A percentile compares a stretch with the other conserved stretches of the same genome.
Conservation (phyloP, 2,329 filamentous ascomycete genomes). For the Claviceps sp. region DNA sequence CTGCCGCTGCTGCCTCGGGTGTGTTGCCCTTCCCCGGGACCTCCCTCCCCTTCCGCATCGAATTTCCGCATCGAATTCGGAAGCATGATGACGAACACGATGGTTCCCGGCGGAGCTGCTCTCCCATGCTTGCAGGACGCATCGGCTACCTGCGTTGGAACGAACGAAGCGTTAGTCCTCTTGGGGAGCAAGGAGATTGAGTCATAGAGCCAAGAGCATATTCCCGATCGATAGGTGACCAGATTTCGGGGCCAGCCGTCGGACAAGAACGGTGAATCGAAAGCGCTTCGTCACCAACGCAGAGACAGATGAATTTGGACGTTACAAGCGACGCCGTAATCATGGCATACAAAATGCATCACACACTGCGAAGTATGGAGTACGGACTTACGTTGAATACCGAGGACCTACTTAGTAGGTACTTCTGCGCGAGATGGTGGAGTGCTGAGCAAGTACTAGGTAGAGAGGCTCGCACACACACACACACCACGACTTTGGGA, state of each 20-base stretch:
- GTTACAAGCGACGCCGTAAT: not conserved
- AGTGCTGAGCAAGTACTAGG: not conserved
- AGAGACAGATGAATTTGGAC: not conserved
- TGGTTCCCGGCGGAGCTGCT: not conserved
- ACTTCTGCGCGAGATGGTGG: not conserved
- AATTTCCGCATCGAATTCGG: not conserved
- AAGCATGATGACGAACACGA: not conserved
- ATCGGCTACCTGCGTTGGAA: not conserved
- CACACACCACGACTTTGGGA: slow-evolving; percentile 2
- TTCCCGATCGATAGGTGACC: not conserved
- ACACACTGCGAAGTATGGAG: not conserved
- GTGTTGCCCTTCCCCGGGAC: not conserved
- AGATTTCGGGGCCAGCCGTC: not conserved
- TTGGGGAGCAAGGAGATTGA: not conserved
- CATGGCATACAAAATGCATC: slow-evolving; percentile 1
- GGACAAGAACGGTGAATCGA: not conserved
- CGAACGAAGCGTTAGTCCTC: not conserved
- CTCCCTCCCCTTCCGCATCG: not conserved
- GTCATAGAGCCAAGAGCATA: too few species aligned
- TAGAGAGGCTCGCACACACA: not conserved
- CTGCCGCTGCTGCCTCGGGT: not conserved
- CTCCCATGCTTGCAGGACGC: not conserved
- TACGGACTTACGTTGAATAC: not conserved
- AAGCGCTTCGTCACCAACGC: not conserved
- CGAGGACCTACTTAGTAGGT: not conserved